Evolutionary conservation across 2,329 filamentous ascomycete species (phyloP), one percentile per base, ranked within the genome.

Genomic region (Verticillium nonalfalfae): DNA sequence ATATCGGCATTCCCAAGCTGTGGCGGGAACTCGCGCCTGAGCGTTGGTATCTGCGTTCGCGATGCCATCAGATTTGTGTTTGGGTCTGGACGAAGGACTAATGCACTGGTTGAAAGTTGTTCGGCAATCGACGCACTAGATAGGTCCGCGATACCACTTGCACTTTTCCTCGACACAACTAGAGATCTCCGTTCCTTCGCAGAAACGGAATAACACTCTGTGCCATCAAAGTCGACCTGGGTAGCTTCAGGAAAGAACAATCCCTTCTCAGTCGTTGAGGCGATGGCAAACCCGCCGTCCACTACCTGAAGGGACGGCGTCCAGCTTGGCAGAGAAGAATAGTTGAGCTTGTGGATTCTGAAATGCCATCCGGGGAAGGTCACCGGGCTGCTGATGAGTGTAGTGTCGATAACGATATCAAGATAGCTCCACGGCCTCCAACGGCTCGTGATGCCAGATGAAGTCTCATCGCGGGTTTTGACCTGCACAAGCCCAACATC

Each of bases 61-160:
- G 61, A 62, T 34, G 62, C 55, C 18, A 66, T 57, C 14, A 67
- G 31, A 21, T 67, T 67, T 7, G 65, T 67, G 59, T 67, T 67
- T 4, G 66, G 62, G 34, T 67, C 65, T 21, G 64, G 56, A 52
- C 56, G 58, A 36, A 67, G 40, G 14, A 63, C 59, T 21, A 54
- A 50, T 4, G 35, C 56, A n/a, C 36, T 36, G 13, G 13, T 15
- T 9, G 39, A 18, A n/a, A 14, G 9, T 15, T n/a, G 14, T 9
- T n/a, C 39, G n/a, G 2, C 39, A 9, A n/a, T 6, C 14, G 15
- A 45, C 9, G 39, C 7, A 45, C n/a, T 11, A 1, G 15, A 21
- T 26, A 62, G 34, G 45, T 61, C 60, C 11, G 58, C 57, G 6
- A 67, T 54, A 11, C 66, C 56, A 40, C 56, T 64, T 3, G 59